Percentiles rank a stretch among this genome's conserved stretches.
Evolutionary conservation across 257 asterid species (phyloP).

Genomic region (Echium plantagineum): DNA sequence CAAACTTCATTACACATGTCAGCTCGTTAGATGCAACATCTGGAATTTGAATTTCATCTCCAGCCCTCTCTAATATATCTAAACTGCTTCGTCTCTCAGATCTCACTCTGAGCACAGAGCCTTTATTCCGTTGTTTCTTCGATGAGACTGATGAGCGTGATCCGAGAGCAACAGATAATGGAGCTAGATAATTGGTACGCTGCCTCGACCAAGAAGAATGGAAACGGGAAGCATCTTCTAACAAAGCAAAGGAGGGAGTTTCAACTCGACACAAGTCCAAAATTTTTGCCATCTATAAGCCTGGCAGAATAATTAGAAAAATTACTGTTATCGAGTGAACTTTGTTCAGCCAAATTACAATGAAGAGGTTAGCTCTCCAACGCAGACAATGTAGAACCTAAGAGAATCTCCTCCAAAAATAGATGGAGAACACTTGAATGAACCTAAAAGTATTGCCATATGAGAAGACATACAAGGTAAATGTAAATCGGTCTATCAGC

Average conservation of each 20-base stretch:
- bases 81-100: conserved; percentile 29
- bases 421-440: background rate
- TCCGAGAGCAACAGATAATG: conserved; percentile 19
- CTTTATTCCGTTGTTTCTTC: conserved; percentile 14
- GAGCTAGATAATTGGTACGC: conserved; percentile 17
- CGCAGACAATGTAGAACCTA: background rate
- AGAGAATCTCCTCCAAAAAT: background rate
- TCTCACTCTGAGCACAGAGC: conserved; percentile 15
- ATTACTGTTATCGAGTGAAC: background rate
- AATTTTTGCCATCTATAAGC: conserved; percentile 32
- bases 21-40: conserved; percentile 25
- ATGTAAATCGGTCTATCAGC: background rate
- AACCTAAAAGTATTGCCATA: background rate
- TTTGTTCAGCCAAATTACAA: background rate
- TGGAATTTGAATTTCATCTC: conserved; percentile 15
- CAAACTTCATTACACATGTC: conserved; percentile 71
- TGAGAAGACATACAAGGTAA: background rate
- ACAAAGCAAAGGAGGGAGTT: conserved; percentile 20
- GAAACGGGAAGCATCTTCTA: conserved; percentile 16
- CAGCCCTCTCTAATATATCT: conserved; percentile 26
- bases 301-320: background rate
- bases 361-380: background rate
- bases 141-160: conserved; percentile 3
- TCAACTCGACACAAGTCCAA: conserved; percentile 40
- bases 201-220: conserved; percentile 18